Conservation (phyloP, 176 grass and related monocot genomes). For the Saccharum officinarum region DNA sequence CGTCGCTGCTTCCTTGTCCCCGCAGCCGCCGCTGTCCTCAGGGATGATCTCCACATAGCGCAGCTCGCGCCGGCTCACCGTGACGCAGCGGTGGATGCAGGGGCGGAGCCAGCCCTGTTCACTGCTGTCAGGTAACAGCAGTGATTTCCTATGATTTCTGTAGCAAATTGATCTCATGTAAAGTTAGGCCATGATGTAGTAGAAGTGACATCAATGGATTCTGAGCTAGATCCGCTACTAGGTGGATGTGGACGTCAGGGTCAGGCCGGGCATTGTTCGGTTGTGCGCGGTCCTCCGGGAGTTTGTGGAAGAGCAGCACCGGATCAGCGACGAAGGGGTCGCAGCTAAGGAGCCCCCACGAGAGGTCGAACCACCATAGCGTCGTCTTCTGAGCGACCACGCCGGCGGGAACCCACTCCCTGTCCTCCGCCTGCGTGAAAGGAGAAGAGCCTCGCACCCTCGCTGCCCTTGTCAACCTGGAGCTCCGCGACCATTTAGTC, state of each 20-base stretch:
- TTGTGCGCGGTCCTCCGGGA: background rate
- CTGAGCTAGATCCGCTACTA: too few species aligned
- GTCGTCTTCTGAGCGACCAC: background rate
- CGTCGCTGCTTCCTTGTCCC: too few species aligned
- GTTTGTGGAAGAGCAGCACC: background rate
- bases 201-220: too few species aligned
- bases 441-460: background rate
- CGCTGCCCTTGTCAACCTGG: background rate
- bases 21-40: too few species aligned
- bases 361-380: conserved; percentile 29
- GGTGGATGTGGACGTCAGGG: background rate
- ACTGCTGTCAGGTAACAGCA: too few species aligned
- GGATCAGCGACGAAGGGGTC: background rate
- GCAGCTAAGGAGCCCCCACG: conserved; percentile 3
- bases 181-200: too few species aligned
- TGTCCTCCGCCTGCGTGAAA: background rate
- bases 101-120: too few species aligned
- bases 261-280: background rate
- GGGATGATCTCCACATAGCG: too few species aligned
- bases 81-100: too few species aligned
- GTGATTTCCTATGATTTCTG: too few species aligned
- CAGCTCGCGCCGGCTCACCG: too few species aligned
- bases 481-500: background rate
- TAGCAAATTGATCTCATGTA: too few species aligned
- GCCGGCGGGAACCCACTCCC: background rate